These are phyloP conservation scores for Penicillium arizonense DNA, from an alignment of 495 filamentous ascomycete genomes.

Conservation along the genomic window DNA sequence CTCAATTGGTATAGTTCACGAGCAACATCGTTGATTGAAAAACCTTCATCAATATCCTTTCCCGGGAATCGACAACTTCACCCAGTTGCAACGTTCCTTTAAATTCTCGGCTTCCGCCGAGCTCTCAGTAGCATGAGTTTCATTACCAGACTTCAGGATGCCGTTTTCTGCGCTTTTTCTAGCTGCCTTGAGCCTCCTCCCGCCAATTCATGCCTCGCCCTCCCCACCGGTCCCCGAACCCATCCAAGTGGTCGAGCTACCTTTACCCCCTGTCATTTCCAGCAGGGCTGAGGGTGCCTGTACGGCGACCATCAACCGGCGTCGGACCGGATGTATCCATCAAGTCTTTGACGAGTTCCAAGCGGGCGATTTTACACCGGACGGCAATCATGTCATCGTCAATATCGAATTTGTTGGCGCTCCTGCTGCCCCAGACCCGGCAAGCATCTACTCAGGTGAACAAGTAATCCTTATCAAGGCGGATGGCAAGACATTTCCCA, in stretches of 20 bases:
- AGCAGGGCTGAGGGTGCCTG: constrained; percentile 12
- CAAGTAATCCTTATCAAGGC: constrained; percentile 19
- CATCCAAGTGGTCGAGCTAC: constrained; percentile 17
- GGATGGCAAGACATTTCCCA: constrained; percentile 13
- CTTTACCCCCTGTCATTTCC: constrained; percentile 17
- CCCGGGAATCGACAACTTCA: no score
- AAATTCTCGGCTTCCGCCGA: no score
- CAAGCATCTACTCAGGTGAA: constrained; percentile 19
- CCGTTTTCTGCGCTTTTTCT: no score
- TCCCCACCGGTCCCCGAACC: constrained; percentile 4
- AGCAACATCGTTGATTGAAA: no score
- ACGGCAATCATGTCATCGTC: constrained; percentile 17
- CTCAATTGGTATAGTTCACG: no score
- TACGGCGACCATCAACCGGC: constrained; percentile 10
- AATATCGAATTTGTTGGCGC: constrained; percentile 23
- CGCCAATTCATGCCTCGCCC: no score
- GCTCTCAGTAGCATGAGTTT: no score
- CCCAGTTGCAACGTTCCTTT: no score
- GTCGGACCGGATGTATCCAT: constrained; percentile 17
- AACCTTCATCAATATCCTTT: no score
- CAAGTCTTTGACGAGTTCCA: constrained; percentile 1
- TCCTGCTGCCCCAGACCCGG: constrained; percentile 11
- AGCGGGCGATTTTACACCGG: constrained; percentile 19
- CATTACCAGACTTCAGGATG: no score
- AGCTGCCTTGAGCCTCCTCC: no score